Base-by-base conservation (phyloP, 495 filamentous ascomycete species). In the Recurvomyces mirabilis region DNA sequence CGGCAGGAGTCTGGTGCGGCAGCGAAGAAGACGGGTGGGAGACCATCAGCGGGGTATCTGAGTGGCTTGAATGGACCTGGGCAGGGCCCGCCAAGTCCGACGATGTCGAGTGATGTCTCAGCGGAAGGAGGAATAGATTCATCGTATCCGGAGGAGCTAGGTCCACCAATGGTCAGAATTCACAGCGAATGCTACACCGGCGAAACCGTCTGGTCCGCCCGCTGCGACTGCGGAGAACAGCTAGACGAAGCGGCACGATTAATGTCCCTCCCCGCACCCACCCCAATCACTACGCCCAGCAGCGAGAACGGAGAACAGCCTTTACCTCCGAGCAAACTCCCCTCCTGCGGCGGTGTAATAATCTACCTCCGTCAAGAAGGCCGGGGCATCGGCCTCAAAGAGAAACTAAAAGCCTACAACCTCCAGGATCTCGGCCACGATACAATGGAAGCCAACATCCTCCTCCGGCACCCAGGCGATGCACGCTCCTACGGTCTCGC, bases 141-240 rank as follows among this genome's bases (percentile, higher is more conserved):
- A 18, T 36, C 40, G 9, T 43, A 36, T n/a, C 38, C 43, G n/a
- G 21, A 20, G 3, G 41, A 62, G 3, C 42, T 62, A 1, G 52
- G 41, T 20, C 42, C 69, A 4, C 87, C 93, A 0, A 68, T 96
- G 28, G 88, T 96, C 13, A 73, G 91, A 42, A 96, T 99, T 61
- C 91, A 99, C 61, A 91, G 84, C 6, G 91, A 99, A 61, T 99
- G 91, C 68, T 99, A 99, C 62, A 99, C 91, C 0, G 91, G 91
- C 12, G 91, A 99, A 67, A 96, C 89, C 0, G 89, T 89, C 0
- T 96, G 91, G 91, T 93, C 85, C 1, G 89, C 93, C 19, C 77
- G 91, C 4, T 99, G 91, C 62, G 91, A 99, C 63, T 99, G 91
- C 60, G 91, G 91, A 21, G 93, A 96, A 63, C 91, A 99, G 61